Conservation (phyloP, 495 filamentous ascomycete species). For the Lentithecium fluviatile region DNA sequence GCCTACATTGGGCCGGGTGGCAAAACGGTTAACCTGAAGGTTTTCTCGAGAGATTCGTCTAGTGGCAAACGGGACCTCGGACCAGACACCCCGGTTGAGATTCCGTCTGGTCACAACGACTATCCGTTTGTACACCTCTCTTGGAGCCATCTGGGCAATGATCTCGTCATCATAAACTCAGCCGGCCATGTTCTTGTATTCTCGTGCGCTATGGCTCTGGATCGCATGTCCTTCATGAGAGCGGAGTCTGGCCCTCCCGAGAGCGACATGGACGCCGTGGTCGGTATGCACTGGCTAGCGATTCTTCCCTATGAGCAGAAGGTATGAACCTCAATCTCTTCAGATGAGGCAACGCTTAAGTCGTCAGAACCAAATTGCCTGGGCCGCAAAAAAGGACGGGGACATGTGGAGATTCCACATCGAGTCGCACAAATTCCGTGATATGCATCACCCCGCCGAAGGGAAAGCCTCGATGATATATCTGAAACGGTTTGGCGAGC, state of each 20-base stretch:
- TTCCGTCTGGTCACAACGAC: slow-evolving; percentile 51
- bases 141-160: slow-evolving; percentile 71
- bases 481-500: slow-evolving; percentile 66
- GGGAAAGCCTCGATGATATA: slow-evolving; percentile 67
- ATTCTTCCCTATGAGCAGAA: slow-evolving; percentile 46
- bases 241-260: slow-evolving; percentile 58
- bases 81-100: slow-evolving; percentile 51
- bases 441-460: slow-evolving; percentile 65
- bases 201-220: slow-evolving; percentile 60
- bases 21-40: slow-evolving; percentile 63
- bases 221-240: slow-evolving; percentile 59
- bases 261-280: slow-evolving; percentile 72
- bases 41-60: slow-evolving; percentile 66
- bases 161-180: slow-evolving; percentile 74
- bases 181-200: slow-evolving; percentile 71
- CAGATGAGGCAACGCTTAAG: slow-evolving; percentile 31
- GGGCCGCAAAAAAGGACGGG: slow-evolving; percentile 27
- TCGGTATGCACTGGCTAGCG: slow-evolving; percentile 77
- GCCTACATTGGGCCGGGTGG: slow-evolving; percentile 76
- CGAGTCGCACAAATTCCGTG: slow-evolving; percentile 51
- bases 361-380: slow-evolving; percentile 32
- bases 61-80: slow-evolving; percentile 79
- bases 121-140: slow-evolving; percentile 69
- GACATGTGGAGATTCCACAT: slow-evolving; percentile 53
- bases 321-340: slow-evolving; percentile 36